Conservation (phyloP, 2,329 filamentous ascomycete genomes). For the Fusarium cicatricum region DNA sequence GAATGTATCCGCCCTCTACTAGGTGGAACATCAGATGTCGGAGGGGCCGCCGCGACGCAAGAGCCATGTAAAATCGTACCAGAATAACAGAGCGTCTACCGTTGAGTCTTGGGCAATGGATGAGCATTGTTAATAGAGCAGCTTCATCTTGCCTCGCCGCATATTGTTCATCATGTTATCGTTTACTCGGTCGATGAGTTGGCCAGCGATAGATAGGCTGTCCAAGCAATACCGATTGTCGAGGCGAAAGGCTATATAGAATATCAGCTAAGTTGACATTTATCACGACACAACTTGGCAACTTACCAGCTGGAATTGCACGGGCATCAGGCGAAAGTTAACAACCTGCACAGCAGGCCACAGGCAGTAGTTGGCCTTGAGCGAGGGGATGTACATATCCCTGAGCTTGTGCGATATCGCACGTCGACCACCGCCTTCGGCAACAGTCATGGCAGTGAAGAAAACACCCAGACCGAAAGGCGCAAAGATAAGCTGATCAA, state of each 20-base stretch:
- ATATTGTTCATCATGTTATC: background rate
- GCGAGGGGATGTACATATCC: slow-evolving; percentile 91
- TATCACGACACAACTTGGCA: fast-evolving
- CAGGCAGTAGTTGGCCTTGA: slow-evolving; percentile 94
- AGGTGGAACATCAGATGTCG: background rate
- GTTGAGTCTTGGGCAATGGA: background rate
- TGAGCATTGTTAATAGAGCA: background rate
- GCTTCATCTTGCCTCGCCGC: background rate
- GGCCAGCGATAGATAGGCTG: slow-evolving; percentile 90
- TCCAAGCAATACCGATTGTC: slow-evolving; percentile 96
- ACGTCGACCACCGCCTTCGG: slow-evolving; percentile 86
- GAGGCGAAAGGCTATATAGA: slow-evolving; percentile 87
- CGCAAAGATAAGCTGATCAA: slow-evolving; percentile 93
- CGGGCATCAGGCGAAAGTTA: slow-evolving; percentile 94
- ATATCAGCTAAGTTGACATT: slow-evolving; percentile 10
- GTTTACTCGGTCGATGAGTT: slow-evolving; percentile 79
- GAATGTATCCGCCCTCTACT: background rate
- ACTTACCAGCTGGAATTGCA: slow-evolving; percentile 95
- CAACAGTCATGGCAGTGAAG: slow-evolving; percentile 95
- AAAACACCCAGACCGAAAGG: slow-evolving; percentile 87
- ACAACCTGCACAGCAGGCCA: slow-evolving; percentile 97
- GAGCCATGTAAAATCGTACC: background rate
- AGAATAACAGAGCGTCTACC: background rate
- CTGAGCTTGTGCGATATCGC: slow-evolving; percentile 85
- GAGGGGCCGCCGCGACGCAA: background rate